These are phyloP conservation scores for Zangia roseola DNA, from an alignment of 768 basidiomycete species.

Conservation along the genomic window DNA sequence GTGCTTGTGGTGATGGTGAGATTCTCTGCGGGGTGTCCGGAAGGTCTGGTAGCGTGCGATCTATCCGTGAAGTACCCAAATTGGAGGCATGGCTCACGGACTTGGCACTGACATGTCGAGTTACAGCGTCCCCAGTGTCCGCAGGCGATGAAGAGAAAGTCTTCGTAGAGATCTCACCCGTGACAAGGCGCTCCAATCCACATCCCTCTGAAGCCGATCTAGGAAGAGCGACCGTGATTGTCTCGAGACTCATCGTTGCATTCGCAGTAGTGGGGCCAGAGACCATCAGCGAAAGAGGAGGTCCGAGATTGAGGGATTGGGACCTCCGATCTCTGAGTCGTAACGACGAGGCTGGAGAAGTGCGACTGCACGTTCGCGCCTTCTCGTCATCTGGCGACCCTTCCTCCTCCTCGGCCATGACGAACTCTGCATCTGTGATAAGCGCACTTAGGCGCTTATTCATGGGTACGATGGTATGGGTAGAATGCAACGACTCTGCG, in stretches of 20 bases:
- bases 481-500: conserved; percentile 75
- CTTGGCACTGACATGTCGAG: conserved; percentile 19
- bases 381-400: conserved; percentile 21
- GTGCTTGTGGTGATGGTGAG: conserved; percentile 1
- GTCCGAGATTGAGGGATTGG: conserved; percentile 56
- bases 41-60: conserved; percentile 32
- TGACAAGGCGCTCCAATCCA: conserved; percentile 44
- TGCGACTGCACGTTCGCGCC: conserved; percentile 16
- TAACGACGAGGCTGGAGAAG: conserved; percentile 45
- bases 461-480: conserved; percentile 65
- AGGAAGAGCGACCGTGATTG: conserved; percentile 28
- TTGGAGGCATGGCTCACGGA: conserved; percentile 23
- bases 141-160: conserved; percentile 36
- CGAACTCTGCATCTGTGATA: conserved; percentile 64
- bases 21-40: conserved; percentile 20
- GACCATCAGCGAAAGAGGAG: conserved; percentile 31
- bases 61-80: conserved; percentile 26
- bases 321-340: conserved; percentile 59
- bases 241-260: conserved; percentile 32
- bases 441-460: conserved; percentile 69
- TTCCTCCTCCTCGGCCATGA: conserved; percentile 61
- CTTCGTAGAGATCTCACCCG: conserved; percentile 40
- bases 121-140: conserved; percentile 27
- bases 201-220: conserved; percentile 27
- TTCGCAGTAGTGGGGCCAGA: conserved; percentile 24